Conservation (phyloP, 495 filamentous ascomycete genomes). For the Penicillium bovifimosum region DNA sequence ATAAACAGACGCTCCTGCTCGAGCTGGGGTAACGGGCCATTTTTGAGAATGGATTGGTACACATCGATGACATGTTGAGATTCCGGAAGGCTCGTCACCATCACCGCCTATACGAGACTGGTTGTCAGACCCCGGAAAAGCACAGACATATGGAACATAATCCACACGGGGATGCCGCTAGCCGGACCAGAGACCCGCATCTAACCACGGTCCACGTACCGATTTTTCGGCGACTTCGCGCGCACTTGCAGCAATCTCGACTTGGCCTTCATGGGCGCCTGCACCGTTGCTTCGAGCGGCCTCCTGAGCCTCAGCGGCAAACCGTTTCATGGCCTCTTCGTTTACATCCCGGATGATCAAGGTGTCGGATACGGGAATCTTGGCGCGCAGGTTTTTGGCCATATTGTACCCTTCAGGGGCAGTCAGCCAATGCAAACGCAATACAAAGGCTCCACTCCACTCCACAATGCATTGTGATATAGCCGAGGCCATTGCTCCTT, state of each 20-base stretch:
- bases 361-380: constrained; percentile 63
- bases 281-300: constrained; percentile 24
- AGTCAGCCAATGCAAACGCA: constrained; percentile 4
- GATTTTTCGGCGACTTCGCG: constrained; percentile 63
- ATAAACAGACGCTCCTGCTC: constrained; percentile 62
- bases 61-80: constrained; percentile 72
- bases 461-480: background rate
- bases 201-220: constrained; percentile 56
- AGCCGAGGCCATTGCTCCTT: background rate
- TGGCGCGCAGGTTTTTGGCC: constrained; percentile 79
- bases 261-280: constrained; percentile 36
- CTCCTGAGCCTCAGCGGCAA: constrained; percentile 55
- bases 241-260: constrained; percentile 53
- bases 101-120: constrained; percentile 54
- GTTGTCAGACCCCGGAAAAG: constrained; percentile 1
- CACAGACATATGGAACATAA: background rate
- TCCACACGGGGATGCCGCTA: background rate
- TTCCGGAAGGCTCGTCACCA: constrained; percentile 77
- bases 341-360: constrained; percentile 74
- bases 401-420: constrained; percentile 62
- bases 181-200: background rate
- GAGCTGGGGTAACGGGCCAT: constrained; percentile 33
- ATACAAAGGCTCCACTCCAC: too few species aligned
- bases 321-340: constrained; percentile 48
- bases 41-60: constrained; percentile 57